A percentile compares a stretch with the other conserved stretches of the same genome.
Conservation (phyloP, 768 basidiomycete species). For the Hemileccinum impolitum region DNA sequence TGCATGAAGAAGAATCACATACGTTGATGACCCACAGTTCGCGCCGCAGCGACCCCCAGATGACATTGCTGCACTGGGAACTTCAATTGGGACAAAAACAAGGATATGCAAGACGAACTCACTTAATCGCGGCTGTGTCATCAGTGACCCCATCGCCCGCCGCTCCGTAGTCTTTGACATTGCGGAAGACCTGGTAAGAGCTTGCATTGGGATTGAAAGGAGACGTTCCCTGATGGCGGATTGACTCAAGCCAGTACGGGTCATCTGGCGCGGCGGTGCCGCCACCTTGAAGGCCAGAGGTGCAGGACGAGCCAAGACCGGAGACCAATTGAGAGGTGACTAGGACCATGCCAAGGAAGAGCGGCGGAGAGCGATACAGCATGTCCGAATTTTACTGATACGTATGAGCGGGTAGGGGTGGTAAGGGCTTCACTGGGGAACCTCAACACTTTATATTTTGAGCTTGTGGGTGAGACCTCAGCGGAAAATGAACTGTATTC, state of each 20-base stretch:
- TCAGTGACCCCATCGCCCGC: constrained; percentile 59
- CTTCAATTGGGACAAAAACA: neutral
- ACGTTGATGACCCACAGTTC: constrained; percentile 55
- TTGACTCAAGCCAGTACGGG: constrained; percentile 65
- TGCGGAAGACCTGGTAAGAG: constrained; percentile 65
- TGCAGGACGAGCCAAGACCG: constrained; percentile 36
- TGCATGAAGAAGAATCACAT: neutral
- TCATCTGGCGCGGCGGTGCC: constrained; percentile 50
- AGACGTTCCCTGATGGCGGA: constrained; percentile 63
- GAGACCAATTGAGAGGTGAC: constrained; percentile 8
- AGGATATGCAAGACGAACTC: constrained; percentile 4
- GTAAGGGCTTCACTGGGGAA: neutral
- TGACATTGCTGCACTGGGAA: constrained; percentile 54
- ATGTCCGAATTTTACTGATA: neutral
- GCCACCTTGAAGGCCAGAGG: neutral
- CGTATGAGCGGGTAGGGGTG: neutral
- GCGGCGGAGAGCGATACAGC: neutral
- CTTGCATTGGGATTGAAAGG: constrained; percentile 54
- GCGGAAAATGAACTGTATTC: no score
- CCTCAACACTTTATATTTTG: neutral
- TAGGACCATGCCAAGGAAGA: neutral
- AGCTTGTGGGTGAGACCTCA: neutral
- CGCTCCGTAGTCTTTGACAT: constrained; percentile 59
- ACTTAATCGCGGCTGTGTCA: constrained; percentile 74
- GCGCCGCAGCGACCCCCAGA: constrained; percentile 58